A percentile compares a stretch with the other conserved stretches of the same genome.
phyloP scores from a whole-genome alignment of 2,329 filamentous ascomycete species.

The Diaporthe vexans region DNA sequence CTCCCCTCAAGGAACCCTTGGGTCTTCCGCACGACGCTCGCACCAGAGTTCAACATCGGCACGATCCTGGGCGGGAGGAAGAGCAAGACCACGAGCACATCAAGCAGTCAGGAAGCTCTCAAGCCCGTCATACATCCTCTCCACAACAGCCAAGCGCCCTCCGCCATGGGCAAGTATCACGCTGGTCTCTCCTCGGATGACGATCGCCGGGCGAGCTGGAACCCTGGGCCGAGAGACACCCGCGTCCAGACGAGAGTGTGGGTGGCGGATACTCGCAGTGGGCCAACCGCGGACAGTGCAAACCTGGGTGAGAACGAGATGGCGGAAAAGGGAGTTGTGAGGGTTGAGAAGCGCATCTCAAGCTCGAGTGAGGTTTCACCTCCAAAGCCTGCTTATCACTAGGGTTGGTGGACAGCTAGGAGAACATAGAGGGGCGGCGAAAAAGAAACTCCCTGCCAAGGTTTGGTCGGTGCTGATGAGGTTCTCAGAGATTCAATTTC shows the following conservation, averaged over 20 bases:
- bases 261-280: not conserved
- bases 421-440: too few relatives aligned
- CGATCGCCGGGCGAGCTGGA: not conserved
- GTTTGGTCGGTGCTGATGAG: not conserved
- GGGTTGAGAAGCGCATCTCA: conserved; percentile 29
- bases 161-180: not conserved
- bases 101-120: not conserved
- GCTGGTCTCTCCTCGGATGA: not conserved
- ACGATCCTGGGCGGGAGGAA: not conserved
- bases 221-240: not conserved
- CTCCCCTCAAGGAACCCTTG: conserved; percentile 40
- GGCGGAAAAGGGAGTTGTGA: conserved; percentile 16
- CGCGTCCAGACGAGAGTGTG: conserved; percentile 5
- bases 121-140: conserved; percentile 11
- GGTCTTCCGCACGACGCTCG: conserved; percentile 41
- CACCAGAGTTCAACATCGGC: not conserved
- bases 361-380: not conserved
- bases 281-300: not conserved
- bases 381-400: not conserved
- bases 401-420: not conserved
- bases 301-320: not conserved
- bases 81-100: not conserved
- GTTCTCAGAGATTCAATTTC: not conserved
- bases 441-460: not conserved
- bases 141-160: not conserved